Evolutionary conservation across 1,139 yeast genomes (phyloP), one percentile per base, ranked within the genome.

Genomic region (Meyerozyma sp.): DNA sequence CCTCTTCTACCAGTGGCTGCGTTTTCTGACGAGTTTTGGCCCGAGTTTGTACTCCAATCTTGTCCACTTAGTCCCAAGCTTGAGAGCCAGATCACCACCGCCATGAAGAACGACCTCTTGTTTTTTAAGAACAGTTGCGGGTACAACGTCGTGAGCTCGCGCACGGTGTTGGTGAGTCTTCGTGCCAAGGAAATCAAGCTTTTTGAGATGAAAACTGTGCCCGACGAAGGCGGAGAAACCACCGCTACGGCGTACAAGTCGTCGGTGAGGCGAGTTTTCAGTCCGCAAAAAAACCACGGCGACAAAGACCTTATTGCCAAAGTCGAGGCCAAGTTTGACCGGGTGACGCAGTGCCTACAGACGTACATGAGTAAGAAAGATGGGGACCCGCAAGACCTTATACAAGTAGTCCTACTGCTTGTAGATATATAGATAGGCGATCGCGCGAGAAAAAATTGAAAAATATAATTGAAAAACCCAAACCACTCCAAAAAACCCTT

Each of bases 121-220:
- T 71, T 70, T 48, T 69, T 64, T 48, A 75, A 68, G 50, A 69
- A 65, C 45, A 67, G 66, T 49, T 66, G 67, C 44, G 61, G 60
- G 13, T 63, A 59, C 42, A 64, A 59, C 18, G 53, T 56, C 39
- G 65, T 72, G 4, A 55, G 59, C 10, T 62, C 75, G 8, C 54
- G 69, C 32, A 69, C 77, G 0, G 56, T 73, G 2, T 67, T 71
- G 43, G 58, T 81, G 3, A 76, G 81, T 44, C 61, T 81, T 40
- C 58, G 84, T 36, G 81, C 81, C 1, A 61, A 84, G 26, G 86
- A 81, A 50, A 75, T 81, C 41, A 78, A 77, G 52, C 67, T 75
- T 39, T 68, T 80, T 21, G 74, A 73, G 41, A 66, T 79, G 69
- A 63, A 49, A 37, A 58, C 32, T 38, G 39, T 29, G 40, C 11